A percentile compares a stretch with the other conserved stretches of the same genome.
Conservation (phyloP, 2,329 filamentous ascomycete genomes). For the Trichoderma sp. region DNA sequence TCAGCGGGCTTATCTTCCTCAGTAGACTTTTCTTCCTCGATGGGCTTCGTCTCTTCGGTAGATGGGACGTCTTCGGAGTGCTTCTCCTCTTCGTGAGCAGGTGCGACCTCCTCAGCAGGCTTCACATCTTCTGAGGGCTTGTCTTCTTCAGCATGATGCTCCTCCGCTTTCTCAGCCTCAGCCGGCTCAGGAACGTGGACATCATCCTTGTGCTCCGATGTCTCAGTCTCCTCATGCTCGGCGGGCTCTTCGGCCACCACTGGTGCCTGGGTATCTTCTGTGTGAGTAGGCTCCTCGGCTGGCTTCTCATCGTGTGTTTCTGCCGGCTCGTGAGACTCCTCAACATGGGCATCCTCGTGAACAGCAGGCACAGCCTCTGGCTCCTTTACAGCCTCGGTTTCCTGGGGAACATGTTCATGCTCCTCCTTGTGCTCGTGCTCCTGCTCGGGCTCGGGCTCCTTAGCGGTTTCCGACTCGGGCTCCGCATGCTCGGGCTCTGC, state of each 20-base stretch:
- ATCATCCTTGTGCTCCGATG: neutral
- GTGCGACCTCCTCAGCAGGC: neutral
- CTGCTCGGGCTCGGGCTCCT: neutral
- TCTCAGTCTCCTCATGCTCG: constrained; percentile 8
- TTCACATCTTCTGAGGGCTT: neutral
- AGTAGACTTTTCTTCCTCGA: neutral
- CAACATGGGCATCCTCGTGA: constrained; percentile 20
- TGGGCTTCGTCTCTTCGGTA: neutral
- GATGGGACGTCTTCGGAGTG: neutral
- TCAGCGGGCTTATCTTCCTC: neutral
- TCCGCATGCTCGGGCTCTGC: constrained; percentile 4
- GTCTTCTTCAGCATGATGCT: neutral
- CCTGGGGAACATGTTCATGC: neutral
- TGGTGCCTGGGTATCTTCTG: constrained; percentile 4
- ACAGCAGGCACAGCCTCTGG: constrained; percentile 1
- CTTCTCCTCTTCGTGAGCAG: constrained; percentile 5
- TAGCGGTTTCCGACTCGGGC: neutral
- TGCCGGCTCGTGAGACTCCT: constrained; percentile 8
- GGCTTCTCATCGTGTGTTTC: constrained; percentile 18
- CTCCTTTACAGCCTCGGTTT: neutral
- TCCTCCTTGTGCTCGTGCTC: neutral
- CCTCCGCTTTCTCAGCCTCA: constrained; percentile 7
- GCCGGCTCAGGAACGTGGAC: neutral
- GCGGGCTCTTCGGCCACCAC: neutral
- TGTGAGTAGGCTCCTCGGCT: constrained; percentile 3